Base-by-base conservation (phyloP, 2,329 filamentous ascomycete species). In the Aspergillus sojae region DNA sequence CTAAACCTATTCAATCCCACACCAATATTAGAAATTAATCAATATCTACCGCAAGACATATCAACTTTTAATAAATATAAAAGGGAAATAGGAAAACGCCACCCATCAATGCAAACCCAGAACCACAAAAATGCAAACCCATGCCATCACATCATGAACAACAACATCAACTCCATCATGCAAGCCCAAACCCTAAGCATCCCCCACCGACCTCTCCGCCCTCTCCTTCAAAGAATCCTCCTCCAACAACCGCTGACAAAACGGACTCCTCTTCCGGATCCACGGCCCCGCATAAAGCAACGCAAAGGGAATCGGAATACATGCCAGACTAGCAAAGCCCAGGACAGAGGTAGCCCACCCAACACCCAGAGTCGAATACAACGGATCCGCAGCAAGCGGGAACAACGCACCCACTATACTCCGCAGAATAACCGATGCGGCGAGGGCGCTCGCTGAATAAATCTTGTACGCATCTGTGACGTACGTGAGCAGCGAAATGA, bases 391-490 rank as follows among this genome's bases (percentile, higher is more conserved):
- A 9, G 78, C 79, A 14, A 90, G 78, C 4, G 88, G 88, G 53
- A 90, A 79, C 1, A 88, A 77, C 0, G 83, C 83, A 1, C 84
- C 86, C 11, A 85, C 76, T 3, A 86, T 70, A 28, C 81, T 84
- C 4, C 85, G 80, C 56, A 79, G 76, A 55, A 82, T 82, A 5
- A 80, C 83, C 0, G 83, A 78, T 0, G 84, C 83, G 0, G 85
- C 84, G 60, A 86, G 80, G 3, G 84, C 86, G 21, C 82, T 85
- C 1, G 86, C 86, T 0, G 88, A 86, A 69, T 86, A 90, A 53
- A 88, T 83, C 67, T 87, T 84, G 74, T 91, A 91, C n/a, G 88
- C 87, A 68, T 90, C 88, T 36, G 85, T 87, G 16, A 89, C 80
- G 69, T 90, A 90, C 68, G 89, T 89, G 23, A 89, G 77, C 30